Base-by-base conservation (phyloP, 1,284 basidiomycete genomes). In the Athelia sp. region DNA sequence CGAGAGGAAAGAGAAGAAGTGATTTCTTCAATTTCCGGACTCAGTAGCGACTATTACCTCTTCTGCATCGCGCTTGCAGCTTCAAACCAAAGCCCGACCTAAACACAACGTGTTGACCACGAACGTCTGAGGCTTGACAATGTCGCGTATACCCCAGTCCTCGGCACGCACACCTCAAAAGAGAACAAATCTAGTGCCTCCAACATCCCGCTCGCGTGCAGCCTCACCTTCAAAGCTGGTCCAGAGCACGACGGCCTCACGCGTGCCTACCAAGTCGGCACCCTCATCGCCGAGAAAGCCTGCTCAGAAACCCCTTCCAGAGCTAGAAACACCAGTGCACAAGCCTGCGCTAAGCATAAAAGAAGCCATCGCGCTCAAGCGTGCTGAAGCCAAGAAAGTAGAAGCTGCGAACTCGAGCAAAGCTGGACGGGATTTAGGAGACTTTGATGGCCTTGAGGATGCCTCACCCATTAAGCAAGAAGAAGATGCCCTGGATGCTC, bases 361-460 rank as follows among this genome's bases (percentile, higher is more conserved):
- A 55, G 87, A 88, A 55, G 82, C 80, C 23, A 88, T 90, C 57
- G 87, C 87, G 2, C 68, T 87, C 40, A 85, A 77, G 55, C 74
- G 87, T 40, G 85, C 87, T 1, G 83, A 87, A 59, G 84, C 79
- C 1, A 87, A 82, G 68, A 89, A 87, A 58, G 66, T 73, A 1
- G 64, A 71, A 36, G 61, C 58, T 47, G 57, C 57, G 24, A 56
- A 58, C 35, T 47, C 55, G 50, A 40, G 36, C 15, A n/a, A 21
- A n/a, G 6, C 54, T 47, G 3, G 58, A 54, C n/a, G 15, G 36
- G 55, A 54, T 11, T 62, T 73, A 54, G 36, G 36, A n/a, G 55
- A 54, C 11, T 62, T 73, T 9, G 67, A 63, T 21, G 63, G 64
- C 46, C 54, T 80, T 31, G 78, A 79, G 54, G 76, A 81, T 52